These are phyloP conservation scores for Boletus pseudo-olivaceus DNA, from an alignment of 768 basidiomycete species.

Conservation along the genomic window DNA sequence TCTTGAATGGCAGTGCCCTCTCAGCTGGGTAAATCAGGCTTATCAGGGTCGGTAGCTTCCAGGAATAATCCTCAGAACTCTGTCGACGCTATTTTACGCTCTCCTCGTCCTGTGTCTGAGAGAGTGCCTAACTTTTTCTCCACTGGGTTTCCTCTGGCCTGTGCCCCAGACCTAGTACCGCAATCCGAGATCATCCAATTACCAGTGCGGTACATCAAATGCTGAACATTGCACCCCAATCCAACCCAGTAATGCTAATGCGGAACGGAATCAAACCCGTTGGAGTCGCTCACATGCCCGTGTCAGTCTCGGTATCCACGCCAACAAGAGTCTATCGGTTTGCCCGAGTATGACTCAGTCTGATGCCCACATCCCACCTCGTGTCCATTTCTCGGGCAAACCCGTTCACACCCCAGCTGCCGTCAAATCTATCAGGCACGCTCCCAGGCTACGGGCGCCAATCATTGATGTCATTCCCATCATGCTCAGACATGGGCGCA, in stretches of 20 bases:
- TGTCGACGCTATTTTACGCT: not conserved
- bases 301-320: not conserved
- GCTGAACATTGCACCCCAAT: not conserved
- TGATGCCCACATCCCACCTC: not conserved
- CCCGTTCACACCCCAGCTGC: not conserved
- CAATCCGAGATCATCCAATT: not conserved
- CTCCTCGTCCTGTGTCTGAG: not conserved
- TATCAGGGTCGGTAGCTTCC: conserved; percentile 7
- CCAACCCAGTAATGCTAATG: not conserved
- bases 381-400: not conserved
- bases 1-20: conserved; percentile 22
- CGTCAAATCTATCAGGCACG: not conserved
- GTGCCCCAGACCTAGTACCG: conserved; percentile 10
- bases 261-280: not conserved
- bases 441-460: conserved; percentile 12
- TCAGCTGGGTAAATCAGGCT: conserved; percentile 17
- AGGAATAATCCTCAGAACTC: not conserved
- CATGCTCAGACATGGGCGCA: not conserved
- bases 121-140: not conserved
- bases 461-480: conserved; percentile 9
- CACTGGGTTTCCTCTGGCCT: not conserved
- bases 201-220: not conserved
- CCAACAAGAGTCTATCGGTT: not conserved
- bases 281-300: not conserved
- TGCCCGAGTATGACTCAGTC: not conserved